These are phyloP conservation scores for Zygnema circumcarinatum DNA, from an alignment of 139 green algal species.

Conservation along the genomic window DNA sequence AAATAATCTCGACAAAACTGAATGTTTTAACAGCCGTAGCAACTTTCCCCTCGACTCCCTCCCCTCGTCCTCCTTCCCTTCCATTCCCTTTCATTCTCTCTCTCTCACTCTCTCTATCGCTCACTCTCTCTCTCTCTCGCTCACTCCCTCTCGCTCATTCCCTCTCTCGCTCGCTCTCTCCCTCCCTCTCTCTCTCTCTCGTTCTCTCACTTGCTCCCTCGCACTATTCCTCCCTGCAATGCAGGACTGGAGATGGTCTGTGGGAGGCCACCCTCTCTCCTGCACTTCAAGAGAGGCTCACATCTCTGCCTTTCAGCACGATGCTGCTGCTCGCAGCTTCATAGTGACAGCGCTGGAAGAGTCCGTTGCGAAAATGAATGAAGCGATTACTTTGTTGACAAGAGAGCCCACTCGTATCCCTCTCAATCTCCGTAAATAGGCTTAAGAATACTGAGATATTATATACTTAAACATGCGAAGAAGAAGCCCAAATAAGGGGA, in stretches of 20 bases:
- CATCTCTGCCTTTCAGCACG: background rate
- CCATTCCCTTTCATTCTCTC: no score
- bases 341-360: conserved; percentile 31
- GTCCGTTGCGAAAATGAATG: background rate
- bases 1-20: no score
- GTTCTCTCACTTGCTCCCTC: no score
- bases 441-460: background rate
- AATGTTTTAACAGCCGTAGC: no score
- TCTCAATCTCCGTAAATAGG: no score
- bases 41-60: no score
- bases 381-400: background rate
- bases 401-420: conserved; percentile 10
- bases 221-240: background rate
- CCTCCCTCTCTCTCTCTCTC: no score
- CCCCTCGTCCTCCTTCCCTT: no score
- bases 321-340: conserved; percentile 14
- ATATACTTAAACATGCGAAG: background rate
- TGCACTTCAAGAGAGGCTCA: background rate
- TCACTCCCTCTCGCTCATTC: no score
- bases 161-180: no score
- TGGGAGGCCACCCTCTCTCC: conserved; percentile 13
- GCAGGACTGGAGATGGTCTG: conserved; percentile 39
- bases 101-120: no score
- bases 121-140: no score
- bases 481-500: background rate